Percentiles rank a stretch among this genome's conserved stretches.
These are phyloP conservation scores for Fusarium decemcellulare DNA, from an alignment of 2,329 filamentous ascomycete species.

Conservation along the genomic window DNA sequence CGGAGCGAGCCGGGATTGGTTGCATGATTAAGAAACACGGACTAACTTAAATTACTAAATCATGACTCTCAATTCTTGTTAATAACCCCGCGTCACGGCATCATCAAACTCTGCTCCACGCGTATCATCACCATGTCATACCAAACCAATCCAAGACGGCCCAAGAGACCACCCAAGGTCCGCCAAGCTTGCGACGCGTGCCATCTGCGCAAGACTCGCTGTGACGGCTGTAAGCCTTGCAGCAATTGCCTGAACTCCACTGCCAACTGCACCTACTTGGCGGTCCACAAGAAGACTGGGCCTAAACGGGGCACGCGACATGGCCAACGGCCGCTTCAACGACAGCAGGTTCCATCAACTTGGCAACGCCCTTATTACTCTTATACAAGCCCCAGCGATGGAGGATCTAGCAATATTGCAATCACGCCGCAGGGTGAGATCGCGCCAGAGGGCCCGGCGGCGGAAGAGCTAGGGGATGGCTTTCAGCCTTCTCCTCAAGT, in stretches of 20 bases:
- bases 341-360: neutral
- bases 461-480: neutral
- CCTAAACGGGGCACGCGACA: constrained; percentile 38
- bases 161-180: constrained; percentile 1
- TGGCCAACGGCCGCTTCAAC: neutral
- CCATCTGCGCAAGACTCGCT: constrained; percentile 49
- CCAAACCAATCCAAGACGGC: neutral
- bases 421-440: neutral
- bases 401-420: neutral
- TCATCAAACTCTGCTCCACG: constrained; percentile 1
- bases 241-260: constrained; percentile 40
- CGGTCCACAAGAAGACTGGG: constrained; percentile 51
- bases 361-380: neutral
- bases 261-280: constrained; percentile 47
- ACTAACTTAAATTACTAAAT: neutral
- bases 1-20: neutral
- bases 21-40: neutral
- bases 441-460: rapidly evolving
- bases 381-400: neutral
- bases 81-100: constrained; percentile 22
- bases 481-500: constrained; percentile 21
- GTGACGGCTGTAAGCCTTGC: constrained; percentile 47
- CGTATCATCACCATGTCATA: neutral
- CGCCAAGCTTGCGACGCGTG: constrained; percentile 51
- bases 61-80: constrained; percentile 10